Evolutionary conservation across 495 filamentous ascomycete species (phyloP), one percentile per base, ranked within the genome.

Genomic region (Neurospora africana): DNA sequence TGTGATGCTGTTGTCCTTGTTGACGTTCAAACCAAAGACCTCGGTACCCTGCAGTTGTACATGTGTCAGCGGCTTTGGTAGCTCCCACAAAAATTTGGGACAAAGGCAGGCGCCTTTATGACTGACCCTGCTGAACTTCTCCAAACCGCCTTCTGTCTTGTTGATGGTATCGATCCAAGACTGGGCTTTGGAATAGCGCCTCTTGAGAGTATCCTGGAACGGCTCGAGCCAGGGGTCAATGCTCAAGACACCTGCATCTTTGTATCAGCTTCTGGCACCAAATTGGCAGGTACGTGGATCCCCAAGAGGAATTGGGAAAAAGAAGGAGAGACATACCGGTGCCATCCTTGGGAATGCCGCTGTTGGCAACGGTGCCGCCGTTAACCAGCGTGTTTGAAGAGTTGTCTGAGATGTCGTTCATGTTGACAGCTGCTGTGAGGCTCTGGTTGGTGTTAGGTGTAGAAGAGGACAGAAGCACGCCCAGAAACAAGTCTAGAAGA

Each of bases 191-290:
- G 84, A 81, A 82, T 89, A 97, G 81, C 95, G 87, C 70, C 86
- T 86, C 75, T 90, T 90, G 71, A 99, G 83, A 53, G 90, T 85
- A 38, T 92, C 91, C 76, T 89, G 86, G 86, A 95, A 97, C 10
- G 96, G 95, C 19, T 87, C 87, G 71, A 99, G 90, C 88, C 90
- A 98, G 23, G 95, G 93, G 78, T 99, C 95, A 68, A 98, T 87
- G 79, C 91, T 81, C 71, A 97, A 78, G 68, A 98, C 93, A 76
- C 95, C 95, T 96, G 80, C 72, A 53, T 58, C 27, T 41, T 17
- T 58, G 69, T 65, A 65, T 75, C 70, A 75, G 75, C 79, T 68
- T 61, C 53, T 61, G 53, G 53, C 27, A 33, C 47, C 47, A 58
- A 27, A 79, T 72, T 43, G 19, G 21, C 69, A 19, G 10, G 44